Conservation (phyloP, 2,329 filamentous ascomycete species). For the Rhinocladiella similis region DNA sequence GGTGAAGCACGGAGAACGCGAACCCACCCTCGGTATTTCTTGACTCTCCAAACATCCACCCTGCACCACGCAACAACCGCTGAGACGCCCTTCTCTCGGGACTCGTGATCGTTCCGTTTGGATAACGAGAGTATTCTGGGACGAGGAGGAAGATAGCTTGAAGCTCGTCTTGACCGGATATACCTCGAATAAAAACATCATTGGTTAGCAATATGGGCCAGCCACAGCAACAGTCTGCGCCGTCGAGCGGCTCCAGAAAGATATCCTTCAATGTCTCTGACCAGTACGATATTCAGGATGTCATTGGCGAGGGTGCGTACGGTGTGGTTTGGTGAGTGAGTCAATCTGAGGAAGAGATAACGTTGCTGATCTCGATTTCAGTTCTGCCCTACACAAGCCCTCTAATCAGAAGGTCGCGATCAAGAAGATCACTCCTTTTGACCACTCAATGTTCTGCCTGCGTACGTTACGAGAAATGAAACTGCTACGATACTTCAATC, state of each 20-base stretch:
- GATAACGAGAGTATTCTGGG: not conserved
- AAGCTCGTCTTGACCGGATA: not conserved
- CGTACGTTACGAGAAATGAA: conserved; percentile 99
- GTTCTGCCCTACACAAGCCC: conserved; percentile 96
- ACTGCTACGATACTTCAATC: conserved; percentile 96
- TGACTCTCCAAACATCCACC: not conserved
- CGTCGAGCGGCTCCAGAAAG: conserved; percentile 71
- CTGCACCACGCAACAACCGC: too few relatives aligned
- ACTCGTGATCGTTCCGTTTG: not conserved
- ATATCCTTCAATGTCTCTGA: conserved; percentile 99
- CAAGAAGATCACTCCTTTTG: conserved; percentile 99
- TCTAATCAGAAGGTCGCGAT: conserved; percentile 98
- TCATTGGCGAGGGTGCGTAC: conserved; percentile 97
- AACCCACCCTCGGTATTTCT: not conserved
- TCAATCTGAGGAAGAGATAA: conserved; percentile 6
- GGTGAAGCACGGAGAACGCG: not conserved
- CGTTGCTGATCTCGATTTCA: conserved; percentile 39
- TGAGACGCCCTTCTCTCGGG: not conserved
- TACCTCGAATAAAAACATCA: not conserved
- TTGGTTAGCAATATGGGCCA: conserved; percentile 40
- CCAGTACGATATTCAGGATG: conserved; percentile 99
- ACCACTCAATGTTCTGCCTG: conserved; percentile 98
- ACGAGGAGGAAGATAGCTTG: not conserved
- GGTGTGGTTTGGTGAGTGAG: conserved; percentile 91
- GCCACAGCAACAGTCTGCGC: conserved; percentile 43